Evolutionary conservation across 352 stramenopile species (phyloP), one percentile per base, ranked within the genome.

Genomic region (Globisporangium parvum): DNA sequence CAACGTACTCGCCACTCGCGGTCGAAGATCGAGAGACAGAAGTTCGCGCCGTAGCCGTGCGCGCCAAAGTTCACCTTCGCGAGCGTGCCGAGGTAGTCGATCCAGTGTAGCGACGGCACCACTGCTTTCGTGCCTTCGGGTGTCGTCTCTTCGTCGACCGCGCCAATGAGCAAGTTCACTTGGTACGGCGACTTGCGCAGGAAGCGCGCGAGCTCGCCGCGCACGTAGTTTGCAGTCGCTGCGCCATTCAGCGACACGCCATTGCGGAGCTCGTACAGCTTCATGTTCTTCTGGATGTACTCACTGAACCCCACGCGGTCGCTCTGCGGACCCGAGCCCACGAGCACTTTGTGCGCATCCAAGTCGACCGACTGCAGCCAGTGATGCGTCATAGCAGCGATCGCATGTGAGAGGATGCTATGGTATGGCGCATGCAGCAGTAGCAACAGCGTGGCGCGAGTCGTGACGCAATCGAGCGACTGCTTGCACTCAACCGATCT

Each of bases 211-310:
- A 95, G 69, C 54, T 95, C 84, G 9, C 70, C 69, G 28, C 86
- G 86, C 62, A 95, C 78, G 57, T 84, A 95, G 68, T 92, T 94
- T 57, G 86, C 86, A 0, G 86, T 89, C 40, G 84, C 80, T 4
- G 80, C 65, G 4, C 84, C 84, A 60, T 89, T 81, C 41, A 95
- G 79, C 65, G 78, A 79, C 59, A 95, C 84, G 51, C 83, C 86
- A 60, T 93, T 93, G 63, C 81, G 84, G 65, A 95, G 69, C 62
- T 95, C 83, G 60, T 95, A 94, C 6, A 95, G 77, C 77, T 95
- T 95, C 75, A 94, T 87, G 73, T 95, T 95, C 75, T 95, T 95
- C 66, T 94, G 84, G 31, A 95, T 69, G 67, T 94, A 95, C 63
- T 95, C 86, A 59, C 75, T 69, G 57, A 95, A 95, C 42, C 72